Base-by-base conservation (phyloP, 345 rosid species). In the Lumnitzera racemosa region DNA sequence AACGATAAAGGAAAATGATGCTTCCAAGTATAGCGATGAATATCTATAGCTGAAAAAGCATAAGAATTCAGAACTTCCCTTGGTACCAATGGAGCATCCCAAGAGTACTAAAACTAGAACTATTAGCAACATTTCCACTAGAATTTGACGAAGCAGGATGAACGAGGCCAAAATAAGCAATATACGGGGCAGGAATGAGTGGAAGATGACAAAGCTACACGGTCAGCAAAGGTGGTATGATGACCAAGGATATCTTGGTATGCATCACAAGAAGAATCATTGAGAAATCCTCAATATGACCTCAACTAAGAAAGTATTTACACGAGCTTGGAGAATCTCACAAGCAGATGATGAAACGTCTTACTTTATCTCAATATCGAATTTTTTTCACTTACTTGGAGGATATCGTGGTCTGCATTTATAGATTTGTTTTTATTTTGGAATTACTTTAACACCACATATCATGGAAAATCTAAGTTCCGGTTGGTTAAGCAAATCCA, bases 121-220 rank as follows among this genome's bases (percentile, higher is more conserved):
- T 80, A 71, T 88, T 96, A 43, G 97, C 71, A 68, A 82, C 80
- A 63, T 79, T 71, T 43, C 78, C 84, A 66, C 81, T 65, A 66
- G 95, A 74, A 76, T 76, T 89, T 16, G 90, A 83, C 57, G 92
- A 79, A 13, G 96, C 79, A 0, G 97, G 92, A 64, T 83, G 90
- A 66, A 86, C 69, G 11, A 97, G 96, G 61, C 43, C 43, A 36
- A 90, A 59, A 75, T 94, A 94, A 68, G 96, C 83, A 61, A 94
- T 73, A 64, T 90, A 94, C n/a, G 99, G 20, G 99, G 68, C 99
- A 94, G 55, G 90, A 86, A 68, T 94, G 96, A 36, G 76, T 72
- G 12, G 90, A 79, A 48, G 99, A 73, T 61, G 91, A 75, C 56
- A 81, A 82, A 15, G 88, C 78, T n/a, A 91, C 61, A 58, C 80